phyloP scores from a whole-genome alignment of 2,329 filamentous ascomycete genomes.

The Monosporascus sp. region DNA sequence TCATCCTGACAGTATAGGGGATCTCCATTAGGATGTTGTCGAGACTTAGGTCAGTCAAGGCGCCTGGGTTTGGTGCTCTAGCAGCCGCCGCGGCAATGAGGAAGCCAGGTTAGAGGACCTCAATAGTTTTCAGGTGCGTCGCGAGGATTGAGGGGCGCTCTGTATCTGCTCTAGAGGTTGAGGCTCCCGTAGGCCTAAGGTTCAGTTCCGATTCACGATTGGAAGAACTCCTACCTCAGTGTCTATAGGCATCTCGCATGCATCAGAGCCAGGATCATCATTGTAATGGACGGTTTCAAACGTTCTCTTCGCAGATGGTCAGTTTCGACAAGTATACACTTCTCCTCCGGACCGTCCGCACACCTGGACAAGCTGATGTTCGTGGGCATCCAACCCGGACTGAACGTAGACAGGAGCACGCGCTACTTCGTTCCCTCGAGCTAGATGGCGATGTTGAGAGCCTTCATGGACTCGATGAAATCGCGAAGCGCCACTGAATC shows the following conservation, averaged over 20 bases:
- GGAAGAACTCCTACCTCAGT: not conserved
- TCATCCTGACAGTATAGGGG: constrained; percentile 32
- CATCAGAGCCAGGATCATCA: constrained; percentile 30
- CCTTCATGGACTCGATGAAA: constrained; percentile 28
- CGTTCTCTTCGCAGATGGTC: constrained; percentile 35
- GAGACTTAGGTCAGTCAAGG: constrained; percentile 32
- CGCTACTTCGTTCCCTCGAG: constrained; percentile 27
- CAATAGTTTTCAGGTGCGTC: constrained; percentile 35
- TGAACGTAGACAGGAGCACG: constrained; percentile 20
- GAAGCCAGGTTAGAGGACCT: constrained; percentile 32
- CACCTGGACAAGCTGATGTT: constrained; percentile 28
- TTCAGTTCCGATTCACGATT: too few species aligned
- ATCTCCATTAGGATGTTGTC: constrained; percentile 31
- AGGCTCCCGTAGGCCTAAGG: constrained; percentile 3
- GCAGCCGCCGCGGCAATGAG: constrained; percentile 24
- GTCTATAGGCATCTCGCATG: constrained; percentile 29
- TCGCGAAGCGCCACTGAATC: constrained; percentile 26
- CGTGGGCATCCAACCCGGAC: constrained; percentile 21
- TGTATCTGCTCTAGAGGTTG: constrained; percentile 30
- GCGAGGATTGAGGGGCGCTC: constrained; percentile 29
- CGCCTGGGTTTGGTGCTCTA: constrained; percentile 36
- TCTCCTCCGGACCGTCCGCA: constrained; percentile 17
- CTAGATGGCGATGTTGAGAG: constrained; percentile 24
- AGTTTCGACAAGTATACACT: constrained; percentile 18
- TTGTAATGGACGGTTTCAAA: constrained; percentile 32